These are phyloP conservation scores for Candida railenensis DNA, from an alignment of 805 yeast species.

Conservation along the genomic window DNA sequence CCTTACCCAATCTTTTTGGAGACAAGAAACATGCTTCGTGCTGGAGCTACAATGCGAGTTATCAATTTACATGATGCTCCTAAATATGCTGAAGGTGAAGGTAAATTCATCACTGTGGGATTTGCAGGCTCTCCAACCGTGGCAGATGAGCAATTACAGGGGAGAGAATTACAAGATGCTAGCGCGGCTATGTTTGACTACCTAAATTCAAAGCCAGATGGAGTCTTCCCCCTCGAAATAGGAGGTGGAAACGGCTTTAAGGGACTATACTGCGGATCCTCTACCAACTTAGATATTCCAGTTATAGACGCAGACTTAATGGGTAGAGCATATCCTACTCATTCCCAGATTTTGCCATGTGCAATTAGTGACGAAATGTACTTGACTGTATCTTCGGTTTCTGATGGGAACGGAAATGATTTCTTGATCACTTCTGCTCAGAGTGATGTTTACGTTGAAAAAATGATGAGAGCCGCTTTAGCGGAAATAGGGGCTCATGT, in stretches of 20 bases:
- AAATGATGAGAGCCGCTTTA: constrained; percentile 39
- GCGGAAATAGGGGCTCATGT: constrained; percentile 44
- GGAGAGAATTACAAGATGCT: constrained; percentile 35
- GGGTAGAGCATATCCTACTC: constrained; percentile 51
- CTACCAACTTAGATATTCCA: constrained; percentile 22
- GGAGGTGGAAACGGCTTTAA: constrained; percentile 44
- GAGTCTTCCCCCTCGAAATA: constrained; percentile 39
- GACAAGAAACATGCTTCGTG: constrained; percentile 27
- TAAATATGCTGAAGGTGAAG: constrained; percentile 21
- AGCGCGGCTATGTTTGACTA: constrained; percentile 25
- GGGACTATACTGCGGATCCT: constrained; percentile 19
- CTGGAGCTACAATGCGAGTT: constrained; percentile 33
- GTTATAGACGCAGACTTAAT: constrained; percentile 41
- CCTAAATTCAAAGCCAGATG: constrained; percentile 25
- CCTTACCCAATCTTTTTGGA: constrained; percentile 42
- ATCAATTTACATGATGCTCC: constrained; percentile 30
- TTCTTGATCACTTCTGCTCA: constrained; percentile 30
- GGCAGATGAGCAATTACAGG: constrained; percentile 40
- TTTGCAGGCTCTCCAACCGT: constrained; percentile 49
- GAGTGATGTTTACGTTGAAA: constrained; percentile 33
- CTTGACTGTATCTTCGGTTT: constrained; percentile 23
- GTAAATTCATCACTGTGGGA: constrained; percentile 27
- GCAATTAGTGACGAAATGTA: constrained; percentile 18
- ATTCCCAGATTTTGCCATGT: constrained; percentile 38
- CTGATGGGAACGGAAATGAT: constrained; percentile 43